phyloP scores from a whole-genome alignment of 1,139 yeast species.

The Scheffersomyces illinoinensis region DNA sequence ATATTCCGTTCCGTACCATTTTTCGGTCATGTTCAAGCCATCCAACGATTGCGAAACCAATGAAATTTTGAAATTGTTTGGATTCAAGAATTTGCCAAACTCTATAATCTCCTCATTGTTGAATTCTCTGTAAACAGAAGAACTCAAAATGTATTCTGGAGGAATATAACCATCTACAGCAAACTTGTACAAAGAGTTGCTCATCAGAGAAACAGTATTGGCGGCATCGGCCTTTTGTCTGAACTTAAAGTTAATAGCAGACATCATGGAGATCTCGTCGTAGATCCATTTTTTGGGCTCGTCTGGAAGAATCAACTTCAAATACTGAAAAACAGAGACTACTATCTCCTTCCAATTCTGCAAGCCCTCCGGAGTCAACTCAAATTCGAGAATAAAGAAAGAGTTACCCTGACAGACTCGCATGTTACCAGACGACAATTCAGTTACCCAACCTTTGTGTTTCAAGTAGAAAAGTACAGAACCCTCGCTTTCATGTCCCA shows the following conservation, averaged over 20 bases:
- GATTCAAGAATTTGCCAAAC: constrained; percentile 51
- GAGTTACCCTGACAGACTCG: constrained; percentile 71
- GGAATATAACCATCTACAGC: constrained; percentile 53
- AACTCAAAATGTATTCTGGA: constrained; percentile 58
- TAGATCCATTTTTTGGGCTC: constrained; percentile 64
- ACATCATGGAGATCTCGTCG: constrained; percentile 49
- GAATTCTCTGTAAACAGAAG: constrained; percentile 59
- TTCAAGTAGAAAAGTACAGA: constrained; percentile 73
- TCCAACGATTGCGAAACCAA: constrained; percentile 54
- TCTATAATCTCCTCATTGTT: constrained; percentile 54
- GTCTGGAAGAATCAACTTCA: constrained; percentile 50
- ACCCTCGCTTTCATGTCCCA: constrained; percentile 93
- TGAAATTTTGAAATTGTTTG: constrained; percentile 61
- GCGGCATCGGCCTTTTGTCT: constrained; percentile 67
- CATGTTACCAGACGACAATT: constrained; percentile 72
- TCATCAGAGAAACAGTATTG: constrained; percentile 55
- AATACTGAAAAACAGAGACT: constrained; percentile 65
- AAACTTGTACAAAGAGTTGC: constrained; percentile 44
- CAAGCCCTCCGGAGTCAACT: constrained; percentile 74
- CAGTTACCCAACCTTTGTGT: constrained; percentile 75
- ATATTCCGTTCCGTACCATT: constrained; percentile 92
- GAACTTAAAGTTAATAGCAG: constrained; percentile 58
- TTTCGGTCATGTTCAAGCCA: constrained; percentile 50
- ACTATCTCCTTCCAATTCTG: constrained; percentile 62
- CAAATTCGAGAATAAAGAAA: constrained; percentile 65